phyloP scores from a whole-genome alignment of 2,329 filamentous ascomycete genomes.

The Cordyceps cicadae region DNA sequence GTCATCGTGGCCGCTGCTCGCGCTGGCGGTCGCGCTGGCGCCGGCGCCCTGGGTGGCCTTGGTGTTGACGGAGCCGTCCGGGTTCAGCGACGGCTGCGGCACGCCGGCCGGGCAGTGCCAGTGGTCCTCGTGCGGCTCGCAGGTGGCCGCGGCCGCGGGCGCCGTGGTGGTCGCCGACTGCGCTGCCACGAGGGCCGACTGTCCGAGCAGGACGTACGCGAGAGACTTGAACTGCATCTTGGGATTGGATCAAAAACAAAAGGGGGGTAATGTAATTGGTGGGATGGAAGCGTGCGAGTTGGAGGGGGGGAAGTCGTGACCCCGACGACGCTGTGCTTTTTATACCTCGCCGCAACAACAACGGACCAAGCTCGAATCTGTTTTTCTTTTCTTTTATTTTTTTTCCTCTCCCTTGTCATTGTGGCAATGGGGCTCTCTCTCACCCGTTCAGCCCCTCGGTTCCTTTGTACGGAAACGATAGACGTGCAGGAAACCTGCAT shows the following conservation, averaged over 20 bases:
- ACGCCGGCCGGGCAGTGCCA: slow-evolving; percentile 11
- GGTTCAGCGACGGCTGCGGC: background rate
- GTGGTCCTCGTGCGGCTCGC: slow-evolving; percentile 12
- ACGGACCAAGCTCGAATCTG: background rate
- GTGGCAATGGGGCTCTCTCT: background rate
- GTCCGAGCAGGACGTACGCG: slow-evolving; percentile 4
- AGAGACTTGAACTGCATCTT: slow-evolving; percentile 10
- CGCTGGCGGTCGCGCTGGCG: background rate
- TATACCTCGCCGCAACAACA: background rate
- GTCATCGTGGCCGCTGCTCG: background rate
- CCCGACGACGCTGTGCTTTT: background rate
- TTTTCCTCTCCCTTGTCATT: background rate
- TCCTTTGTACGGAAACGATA: background rate
- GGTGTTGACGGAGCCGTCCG: slow-evolving; percentile 7
- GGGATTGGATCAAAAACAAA: background rate
- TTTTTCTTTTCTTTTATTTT: too few relatives aligned
- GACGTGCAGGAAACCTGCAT: background rate
- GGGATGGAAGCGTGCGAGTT: background rate
- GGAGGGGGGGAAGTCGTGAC: background rate
- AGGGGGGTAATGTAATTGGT: background rate
- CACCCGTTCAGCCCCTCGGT: background rate
- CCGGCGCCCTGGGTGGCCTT: background rate
- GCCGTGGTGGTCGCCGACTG: background rate
- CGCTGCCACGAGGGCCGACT: slow-evolving; percentile 5
- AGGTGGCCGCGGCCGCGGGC: background rate